Evolutionary conservation across 2,329 filamentous ascomycete genomes (phyloP).

Genomic region (Cordyceps cicadae): DNA sequence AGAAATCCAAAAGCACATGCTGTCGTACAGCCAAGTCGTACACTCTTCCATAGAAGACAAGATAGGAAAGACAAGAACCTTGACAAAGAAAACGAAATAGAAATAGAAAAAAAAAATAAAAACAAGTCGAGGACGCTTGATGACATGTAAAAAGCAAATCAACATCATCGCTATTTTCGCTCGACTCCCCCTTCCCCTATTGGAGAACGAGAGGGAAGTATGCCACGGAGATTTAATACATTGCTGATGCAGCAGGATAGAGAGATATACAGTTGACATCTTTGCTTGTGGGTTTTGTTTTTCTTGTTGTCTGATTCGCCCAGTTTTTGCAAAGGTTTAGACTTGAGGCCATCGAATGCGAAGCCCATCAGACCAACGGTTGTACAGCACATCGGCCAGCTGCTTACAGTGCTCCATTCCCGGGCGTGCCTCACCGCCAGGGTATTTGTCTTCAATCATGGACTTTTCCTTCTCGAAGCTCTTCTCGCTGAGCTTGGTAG

Average conservation of each 20-base stretch:
- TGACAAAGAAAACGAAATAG: slow-evolving; percentile 5
- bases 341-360: slow-evolving; percentile 57
- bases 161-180: slow-evolving; percentile 5
- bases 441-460: slow-evolving; percentile 44
- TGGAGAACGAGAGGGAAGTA: neutral
- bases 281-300: neutral
- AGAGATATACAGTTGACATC: neutral
- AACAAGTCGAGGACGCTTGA: slow-evolving; percentile 5
- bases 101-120: neutral
- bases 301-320: neutral
- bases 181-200: neutral
- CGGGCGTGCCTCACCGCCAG: slow-evolving; percentile 44
- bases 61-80: neutral
- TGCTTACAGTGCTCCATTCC: slow-evolving; percentile 92
- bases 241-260: slow-evolving; percentile 1
- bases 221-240: neutral
- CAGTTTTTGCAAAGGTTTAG: slow-evolving; percentile 14
- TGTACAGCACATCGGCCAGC: slow-evolving; percentile 82
- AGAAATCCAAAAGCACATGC: slow-evolving; percentile 6
- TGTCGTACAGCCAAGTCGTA: slow-evolving; percentile 13
- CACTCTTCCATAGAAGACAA: slow-evolving; percentile 12
- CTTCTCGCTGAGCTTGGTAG: slow-evolving; percentile 33
- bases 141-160: neutral
- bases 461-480: slow-evolving; percentile 40
- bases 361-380: slow-evolving; percentile 80